Evolutionary conservation across 2,329 filamentous ascomycete species (phyloP).

Genomic region (Ophiosphaerella herpotricha): DNA sequence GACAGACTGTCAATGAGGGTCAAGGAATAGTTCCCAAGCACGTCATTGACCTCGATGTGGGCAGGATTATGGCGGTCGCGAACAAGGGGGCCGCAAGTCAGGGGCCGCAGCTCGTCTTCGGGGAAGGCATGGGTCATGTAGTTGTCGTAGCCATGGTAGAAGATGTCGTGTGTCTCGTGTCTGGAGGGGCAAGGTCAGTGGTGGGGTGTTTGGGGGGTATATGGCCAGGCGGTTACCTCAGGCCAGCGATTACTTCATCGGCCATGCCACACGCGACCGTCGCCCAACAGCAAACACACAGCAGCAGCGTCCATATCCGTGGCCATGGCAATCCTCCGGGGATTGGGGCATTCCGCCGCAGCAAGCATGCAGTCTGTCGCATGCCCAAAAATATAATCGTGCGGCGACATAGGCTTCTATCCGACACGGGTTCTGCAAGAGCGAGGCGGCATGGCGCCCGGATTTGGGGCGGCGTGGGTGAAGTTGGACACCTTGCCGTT

Average conservation of each 20-base stretch:
- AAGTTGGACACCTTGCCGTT: conserved; percentile 19
- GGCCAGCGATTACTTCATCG: conserved; percentile 45
- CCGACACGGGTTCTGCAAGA: conserved; percentile 2
- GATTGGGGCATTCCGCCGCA: conserved; percentile 29
- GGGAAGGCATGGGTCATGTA: conserved; percentile 95
- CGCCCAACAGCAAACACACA: conserved; percentile 37
- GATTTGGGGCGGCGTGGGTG: neutral
- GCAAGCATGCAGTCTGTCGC: conserved; percentile 42
- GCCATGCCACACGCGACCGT: conserved; percentile 50
- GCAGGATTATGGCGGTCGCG: conserved; percentile 79
- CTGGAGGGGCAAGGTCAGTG: conserved; percentile 22
- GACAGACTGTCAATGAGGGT: conserved; percentile 95
- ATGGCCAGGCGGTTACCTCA: conserved; percentile 36
- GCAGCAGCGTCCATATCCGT: conserved; percentile 39
- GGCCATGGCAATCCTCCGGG: conserved; percentile 25
- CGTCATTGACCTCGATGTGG: conserved; percentile 89
- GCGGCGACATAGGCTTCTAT: conserved; percentile 37
- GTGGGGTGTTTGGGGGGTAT: neutral
- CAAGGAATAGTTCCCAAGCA: conserved; percentile 94
- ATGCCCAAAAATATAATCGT: conserved; percentile 39
- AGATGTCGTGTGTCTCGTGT: conserved; percentile 68
- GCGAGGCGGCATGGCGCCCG: conserved; percentile 9
- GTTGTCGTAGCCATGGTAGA: conserved; percentile 95
- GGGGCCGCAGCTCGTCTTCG: conserved; percentile 89
- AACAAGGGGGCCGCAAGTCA: conserved; percentile 82